Evolutionary conservation across 2,329 filamentous ascomycete species (phyloP).

Genomic region (Thielaviopsis ethacetica): DNA sequence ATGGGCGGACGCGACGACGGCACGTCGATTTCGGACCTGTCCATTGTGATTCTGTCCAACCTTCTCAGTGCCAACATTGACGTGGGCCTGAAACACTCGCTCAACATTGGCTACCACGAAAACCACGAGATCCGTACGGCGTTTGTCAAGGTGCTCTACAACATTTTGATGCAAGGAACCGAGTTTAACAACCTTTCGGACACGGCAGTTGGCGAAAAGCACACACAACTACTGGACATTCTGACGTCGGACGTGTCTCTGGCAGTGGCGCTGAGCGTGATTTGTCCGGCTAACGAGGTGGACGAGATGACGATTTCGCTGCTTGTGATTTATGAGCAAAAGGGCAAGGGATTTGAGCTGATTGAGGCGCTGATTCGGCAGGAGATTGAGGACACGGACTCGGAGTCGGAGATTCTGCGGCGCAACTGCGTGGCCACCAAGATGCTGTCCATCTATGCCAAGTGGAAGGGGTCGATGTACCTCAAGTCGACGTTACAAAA

Average conservation of each 20-base stretch:
- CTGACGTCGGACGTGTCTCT: slow-evolving; percentile 46
- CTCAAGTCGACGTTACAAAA: slow-evolving; percentile 48
- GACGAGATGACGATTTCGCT: slow-evolving; percentile 53
- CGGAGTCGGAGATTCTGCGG: slow-evolving; percentile 50
- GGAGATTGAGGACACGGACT: slow-evolving; percentile 53
- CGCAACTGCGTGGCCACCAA: slow-evolving; percentile 56
- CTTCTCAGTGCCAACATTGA: slow-evolving; percentile 56
- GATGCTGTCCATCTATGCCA: slow-evolving; percentile 54
- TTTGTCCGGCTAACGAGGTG: slow-evolving; percentile 51
- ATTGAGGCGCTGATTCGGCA: slow-evolving; percentile 52
- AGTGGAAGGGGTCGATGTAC: slow-evolving; percentile 52
- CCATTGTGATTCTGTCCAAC: slow-evolving; percentile 52
- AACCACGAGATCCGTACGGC: slow-evolving; percentile 53
- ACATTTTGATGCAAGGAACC: slow-evolving; percentile 54
- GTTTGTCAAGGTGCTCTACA: slow-evolving; percentile 53
- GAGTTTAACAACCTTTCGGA: slow-evolving; percentile 55
- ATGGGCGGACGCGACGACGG: slow-evolving; percentile 32
- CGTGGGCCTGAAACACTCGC: slow-evolving; percentile 51
- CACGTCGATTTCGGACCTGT: slow-evolving; percentile 41
- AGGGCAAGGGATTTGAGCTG: slow-evolving; percentile 45
- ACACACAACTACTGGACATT: slow-evolving; percentile 46
- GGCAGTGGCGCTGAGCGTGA: slow-evolving; percentile 45
- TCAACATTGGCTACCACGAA: slow-evolving; percentile 55
- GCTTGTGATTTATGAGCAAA: slow-evolving; percentile 52
- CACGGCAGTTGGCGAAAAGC: slow-evolving; percentile 50